Evolutionary conservation across 2,329 filamentous ascomycete species (phyloP).

Genomic region (Neurospora crassa): DNA sequence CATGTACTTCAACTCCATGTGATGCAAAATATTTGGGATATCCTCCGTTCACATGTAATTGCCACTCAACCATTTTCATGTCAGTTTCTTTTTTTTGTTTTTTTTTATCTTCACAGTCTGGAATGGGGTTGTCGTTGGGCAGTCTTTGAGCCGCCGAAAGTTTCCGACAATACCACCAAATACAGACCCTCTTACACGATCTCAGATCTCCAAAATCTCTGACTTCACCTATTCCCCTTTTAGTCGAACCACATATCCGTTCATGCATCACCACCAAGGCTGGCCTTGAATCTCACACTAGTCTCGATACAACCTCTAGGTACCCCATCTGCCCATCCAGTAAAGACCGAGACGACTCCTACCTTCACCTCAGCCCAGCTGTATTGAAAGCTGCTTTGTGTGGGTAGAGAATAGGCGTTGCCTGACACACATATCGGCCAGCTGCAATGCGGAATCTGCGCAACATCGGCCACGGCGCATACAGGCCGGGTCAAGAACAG

Average conservation of each 20-base stretch:
- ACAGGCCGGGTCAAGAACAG: slow-evolving; percentile 33
- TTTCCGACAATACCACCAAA: not conserved
- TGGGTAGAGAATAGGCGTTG: slow-evolving; percentile 1
- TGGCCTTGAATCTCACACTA: not conserved
- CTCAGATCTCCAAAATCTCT: not conserved
- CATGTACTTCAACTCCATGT: not conserved
- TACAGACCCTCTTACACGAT: not conserved
- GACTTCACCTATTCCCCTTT: not conserved
- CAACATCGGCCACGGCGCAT: slow-evolving; percentile 62
- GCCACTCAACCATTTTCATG: not conserved
- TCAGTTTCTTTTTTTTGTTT: not conserved
- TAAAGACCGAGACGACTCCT: slow-evolving; percentile 4
- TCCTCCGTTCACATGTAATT: not conserved
- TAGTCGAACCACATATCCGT: not conserved
- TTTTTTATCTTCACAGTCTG: not conserved
- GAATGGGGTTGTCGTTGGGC: not conserved
- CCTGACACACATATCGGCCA: not conserved
- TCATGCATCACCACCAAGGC: not conserved
- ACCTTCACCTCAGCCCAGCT: not conserved
- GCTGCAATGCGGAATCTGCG: slow-evolving; percentile 77
- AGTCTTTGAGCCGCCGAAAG: not conserved
- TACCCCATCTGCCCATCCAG: not conserved
- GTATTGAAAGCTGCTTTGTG: not conserved
- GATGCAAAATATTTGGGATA: not conserved
- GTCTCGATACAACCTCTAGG: not conserved